These are phyloP conservation scores for Geotrichum candidum DNA, from an alignment of 1,139 yeast genomes.

Conservation along the genomic window DNA sequence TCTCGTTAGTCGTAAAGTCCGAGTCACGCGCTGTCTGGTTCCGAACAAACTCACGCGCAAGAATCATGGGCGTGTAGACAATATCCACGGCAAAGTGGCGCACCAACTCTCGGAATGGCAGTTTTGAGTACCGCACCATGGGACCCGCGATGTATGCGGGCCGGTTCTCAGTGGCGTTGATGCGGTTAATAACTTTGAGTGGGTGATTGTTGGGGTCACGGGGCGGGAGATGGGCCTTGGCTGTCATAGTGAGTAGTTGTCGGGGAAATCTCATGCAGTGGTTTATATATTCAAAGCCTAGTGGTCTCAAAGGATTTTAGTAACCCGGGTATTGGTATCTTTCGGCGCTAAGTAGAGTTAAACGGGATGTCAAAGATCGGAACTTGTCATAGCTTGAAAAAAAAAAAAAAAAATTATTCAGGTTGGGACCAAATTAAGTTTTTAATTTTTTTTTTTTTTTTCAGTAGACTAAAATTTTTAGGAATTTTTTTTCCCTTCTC, in stretches of 20 bases:
- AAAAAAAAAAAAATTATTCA: not conserved
- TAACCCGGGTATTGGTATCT: no score
- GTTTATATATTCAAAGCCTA: not conserved
- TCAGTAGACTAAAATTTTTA: not conserved
- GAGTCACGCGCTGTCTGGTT: constrained; percentile 72
- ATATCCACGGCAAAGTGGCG: constrained; percentile 73
- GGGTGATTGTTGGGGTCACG: constrained; percentile 53
- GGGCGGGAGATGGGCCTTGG: not conserved
- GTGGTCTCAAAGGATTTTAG: not conserved
- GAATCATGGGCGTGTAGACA: constrained; percentile 91
- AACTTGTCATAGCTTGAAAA: not conserved
- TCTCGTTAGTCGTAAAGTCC: constrained; percentile 73
- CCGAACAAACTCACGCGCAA: constrained; percentile 90
- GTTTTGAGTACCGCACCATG: constrained; percentile 92
- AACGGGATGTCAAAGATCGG: not conserved
- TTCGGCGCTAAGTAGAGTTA: not conserved
- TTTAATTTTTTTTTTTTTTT: not conserved
- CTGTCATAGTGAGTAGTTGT: not conserved
- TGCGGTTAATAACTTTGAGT: constrained; percentile 43
- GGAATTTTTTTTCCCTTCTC: not conserved
- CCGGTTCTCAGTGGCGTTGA: constrained; percentile 39
- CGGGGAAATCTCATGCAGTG: not conserved
- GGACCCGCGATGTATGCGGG: constrained; percentile 88
- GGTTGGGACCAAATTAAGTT: not conserved
- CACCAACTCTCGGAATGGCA: constrained; percentile 80